Evolutionary conservation across 345 rosid species (phyloP).

Genomic region (Streptanthus diversifolius): DNA sequence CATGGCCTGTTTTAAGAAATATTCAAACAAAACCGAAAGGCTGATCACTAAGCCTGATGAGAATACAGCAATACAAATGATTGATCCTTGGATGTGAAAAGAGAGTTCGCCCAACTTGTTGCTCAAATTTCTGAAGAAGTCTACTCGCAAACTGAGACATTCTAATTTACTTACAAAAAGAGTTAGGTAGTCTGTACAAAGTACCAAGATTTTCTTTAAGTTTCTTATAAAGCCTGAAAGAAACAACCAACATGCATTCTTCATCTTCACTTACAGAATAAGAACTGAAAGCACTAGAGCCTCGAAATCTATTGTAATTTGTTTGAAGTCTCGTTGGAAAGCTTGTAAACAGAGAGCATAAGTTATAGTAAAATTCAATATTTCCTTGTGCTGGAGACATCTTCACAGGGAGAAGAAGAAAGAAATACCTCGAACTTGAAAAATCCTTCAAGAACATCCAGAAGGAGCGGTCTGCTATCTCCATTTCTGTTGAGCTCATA

Average conservation of each 20-base stretch:
- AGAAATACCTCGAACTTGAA: constrained; percentile 69
- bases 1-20: constrained; percentile 50
- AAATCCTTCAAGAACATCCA: constrained; percentile 94
- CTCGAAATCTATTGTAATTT: background rate
- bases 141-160: background rate
- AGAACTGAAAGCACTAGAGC: background rate
- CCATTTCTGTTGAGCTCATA: constrained; percentile 84
- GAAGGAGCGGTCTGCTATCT: constrained; percentile 76
- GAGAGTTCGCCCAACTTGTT: background rate
- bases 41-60: background rate
- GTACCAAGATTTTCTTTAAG: background rate
- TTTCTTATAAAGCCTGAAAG: constrained; percentile 1
- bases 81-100: background rate
- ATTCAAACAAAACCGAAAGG: background rate
- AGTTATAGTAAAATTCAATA: background rate
- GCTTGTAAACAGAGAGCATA: background rate
- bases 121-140: background rate
- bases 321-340: background rate
- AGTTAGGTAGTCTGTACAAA: background rate
- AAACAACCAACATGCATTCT: background rate
- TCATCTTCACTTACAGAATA: background rate
- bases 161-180: background rate
- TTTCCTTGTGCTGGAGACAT: background rate
- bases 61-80: background rate
- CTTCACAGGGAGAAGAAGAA: background rate